Evolutionary conservation across 2,329 filamentous ascomycete species (phyloP).

Genomic region (Diplodia sapinea): DNA sequence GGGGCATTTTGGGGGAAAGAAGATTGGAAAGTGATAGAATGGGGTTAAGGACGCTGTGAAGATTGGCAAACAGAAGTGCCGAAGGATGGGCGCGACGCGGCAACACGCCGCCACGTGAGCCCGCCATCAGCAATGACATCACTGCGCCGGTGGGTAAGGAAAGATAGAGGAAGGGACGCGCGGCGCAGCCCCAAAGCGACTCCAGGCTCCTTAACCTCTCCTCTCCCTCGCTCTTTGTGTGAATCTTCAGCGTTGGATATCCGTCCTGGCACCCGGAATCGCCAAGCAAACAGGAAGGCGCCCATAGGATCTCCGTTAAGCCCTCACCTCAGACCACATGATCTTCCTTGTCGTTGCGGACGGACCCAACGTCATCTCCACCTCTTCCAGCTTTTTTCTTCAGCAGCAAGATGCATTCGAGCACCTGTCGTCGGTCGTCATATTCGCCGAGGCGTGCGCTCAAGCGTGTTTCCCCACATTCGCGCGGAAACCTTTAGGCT

Average conservation of each 20-base stretch:
- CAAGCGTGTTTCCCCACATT: not conserved
- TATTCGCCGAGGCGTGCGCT: conserved; percentile 1
- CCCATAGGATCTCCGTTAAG: not conserved
- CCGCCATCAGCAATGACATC: conserved; percentile 21
- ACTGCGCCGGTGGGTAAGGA: conserved; percentile 6
- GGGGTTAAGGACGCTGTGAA: not conserved
- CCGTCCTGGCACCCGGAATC: not conserved
- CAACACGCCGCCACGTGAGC: conserved; percentile 8
- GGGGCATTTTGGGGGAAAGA: not conserved
- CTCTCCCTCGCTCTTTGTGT: not conserved
- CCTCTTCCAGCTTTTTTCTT: not conserved
- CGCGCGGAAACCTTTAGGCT: conserved; percentile 22
- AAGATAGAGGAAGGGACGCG: conserved; percentile 18
- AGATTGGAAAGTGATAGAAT: not conserved
- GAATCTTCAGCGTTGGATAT: not conserved
- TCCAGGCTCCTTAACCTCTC: conserved; percentile 4
- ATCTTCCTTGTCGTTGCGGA: conserved; percentile 8
- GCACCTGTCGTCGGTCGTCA: not conserved
- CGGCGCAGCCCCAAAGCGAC: conserved; percentile 17
- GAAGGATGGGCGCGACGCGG: not conserved
- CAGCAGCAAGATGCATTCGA: not conserved
- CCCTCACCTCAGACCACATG: not conserved
- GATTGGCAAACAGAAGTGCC: not conserved
- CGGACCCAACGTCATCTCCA: conserved; percentile 18
- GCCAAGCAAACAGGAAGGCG: not conserved